Percentiles rank a stretch among this genome's conserved stretches.
These are phyloP conservation scores for Tephrocybe sp. DNA, from an alignment of 768 basidiomycete species.

Conservation along the genomic window DNA sequence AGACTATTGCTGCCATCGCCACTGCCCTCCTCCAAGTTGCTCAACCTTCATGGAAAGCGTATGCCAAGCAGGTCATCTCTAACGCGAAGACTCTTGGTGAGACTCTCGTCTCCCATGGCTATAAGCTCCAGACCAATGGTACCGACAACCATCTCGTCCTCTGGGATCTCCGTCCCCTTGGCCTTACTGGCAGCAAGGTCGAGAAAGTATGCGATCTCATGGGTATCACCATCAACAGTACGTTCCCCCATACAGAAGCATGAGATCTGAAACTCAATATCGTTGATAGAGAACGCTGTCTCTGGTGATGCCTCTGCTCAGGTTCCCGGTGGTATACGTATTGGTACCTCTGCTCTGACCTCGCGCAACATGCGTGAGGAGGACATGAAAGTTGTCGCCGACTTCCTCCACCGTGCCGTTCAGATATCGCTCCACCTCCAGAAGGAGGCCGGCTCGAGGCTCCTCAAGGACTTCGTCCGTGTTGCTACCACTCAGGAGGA, in stretches of 20 bases:
- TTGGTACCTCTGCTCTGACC: conserved; percentile 92
- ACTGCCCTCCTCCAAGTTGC: conserved; percentile 90
- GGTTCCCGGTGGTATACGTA: conserved; percentile 94
- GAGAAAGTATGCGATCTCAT: conserved; percentile 98
- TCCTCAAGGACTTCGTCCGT: conserved; percentile 94
- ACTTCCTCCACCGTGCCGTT: conserved; percentile 91
- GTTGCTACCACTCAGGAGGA: conserved; percentile 70
- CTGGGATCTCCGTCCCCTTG: conserved; percentile 95
- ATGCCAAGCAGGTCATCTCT: conserved; percentile 92
- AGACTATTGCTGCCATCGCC: conserved; percentile 95
- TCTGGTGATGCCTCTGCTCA: conserved; percentile 95
- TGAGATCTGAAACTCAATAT: neutral
- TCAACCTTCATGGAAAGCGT: conserved; percentile 85
- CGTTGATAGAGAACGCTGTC: conserved; percentile 82
- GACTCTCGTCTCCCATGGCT: conserved; percentile 74
- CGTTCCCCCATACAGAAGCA: conserved; percentile 25
- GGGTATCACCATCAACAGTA: conserved; percentile 96
- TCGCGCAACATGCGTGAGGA: conserved; percentile 90
- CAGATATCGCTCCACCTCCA: conserved; percentile 88
- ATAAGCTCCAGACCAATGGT: conserved; percentile 95
- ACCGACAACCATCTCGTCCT: conserved; percentile 98
- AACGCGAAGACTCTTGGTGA: conserved; percentile 81
- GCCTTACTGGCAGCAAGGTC: conserved; percentile 96
- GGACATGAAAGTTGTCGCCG: conserved; percentile 85
- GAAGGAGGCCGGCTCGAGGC: conserved; percentile 92